Conservation (phyloP, 202 grass and related monocot species). For the Brachypodium distachyon region DNA sequence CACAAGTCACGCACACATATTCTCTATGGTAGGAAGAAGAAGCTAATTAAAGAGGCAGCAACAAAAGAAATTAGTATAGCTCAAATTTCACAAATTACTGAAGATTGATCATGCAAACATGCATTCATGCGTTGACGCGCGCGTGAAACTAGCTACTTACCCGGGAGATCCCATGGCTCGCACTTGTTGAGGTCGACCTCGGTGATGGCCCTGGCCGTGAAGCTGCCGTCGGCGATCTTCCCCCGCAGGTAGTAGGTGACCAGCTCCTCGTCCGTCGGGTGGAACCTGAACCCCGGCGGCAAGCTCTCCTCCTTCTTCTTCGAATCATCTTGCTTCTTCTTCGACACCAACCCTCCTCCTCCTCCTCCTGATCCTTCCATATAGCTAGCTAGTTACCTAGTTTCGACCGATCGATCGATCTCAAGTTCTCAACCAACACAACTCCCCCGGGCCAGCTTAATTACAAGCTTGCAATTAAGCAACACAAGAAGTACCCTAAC, state of each 20-base stretch:
- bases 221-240: constrained; percentile 57
- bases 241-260: constrained; percentile 77
- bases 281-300: constrained; percentile 94
- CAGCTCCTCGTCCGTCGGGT: constrained; percentile 93
- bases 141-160: constrained; percentile 7
- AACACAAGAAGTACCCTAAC: no score
- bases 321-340: background rate
- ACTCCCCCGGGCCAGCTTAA: no score
- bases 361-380: constrained; percentile 21
- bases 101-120: background rate
- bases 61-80: no score
- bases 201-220: constrained; percentile 82
- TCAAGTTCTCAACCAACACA: constrained; percentile 1
- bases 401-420: background rate
- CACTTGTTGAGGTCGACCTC: constrained; percentile 98
- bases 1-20: background rate
- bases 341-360: constrained; percentile 5
- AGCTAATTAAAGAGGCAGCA: no score
- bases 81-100: background rate
- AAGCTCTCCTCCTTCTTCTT: constrained; percentile 49
- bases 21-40: background rate
- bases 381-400: background rate
- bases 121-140: background rate
- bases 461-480: no score
- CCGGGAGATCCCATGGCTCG: constrained; percentile 94